Percentiles rank a stretch among this genome's conserved stretches.
Evolutionary conservation across 495 filamentous ascomycete genomes (phyloP).

Genomic region (Talaromyces proteolyticus): DNA sequence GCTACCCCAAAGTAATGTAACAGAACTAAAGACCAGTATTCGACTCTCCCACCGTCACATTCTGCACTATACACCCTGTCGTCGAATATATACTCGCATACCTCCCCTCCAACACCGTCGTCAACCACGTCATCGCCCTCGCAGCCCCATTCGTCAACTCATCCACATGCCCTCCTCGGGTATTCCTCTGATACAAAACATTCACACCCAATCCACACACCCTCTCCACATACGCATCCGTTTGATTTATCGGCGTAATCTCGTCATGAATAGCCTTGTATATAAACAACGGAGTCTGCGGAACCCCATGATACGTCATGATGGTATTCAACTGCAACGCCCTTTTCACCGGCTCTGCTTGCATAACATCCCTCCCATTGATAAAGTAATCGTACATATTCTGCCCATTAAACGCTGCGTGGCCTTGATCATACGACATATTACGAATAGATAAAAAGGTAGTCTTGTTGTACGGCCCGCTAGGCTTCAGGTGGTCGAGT

Average conservation of each 20-base stretch:
- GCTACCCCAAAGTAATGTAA: no score
- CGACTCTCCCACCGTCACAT: no score
- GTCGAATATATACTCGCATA: no score
- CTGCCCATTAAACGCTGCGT: neutral
- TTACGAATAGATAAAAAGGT: neutral
- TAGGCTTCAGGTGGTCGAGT: neutral
- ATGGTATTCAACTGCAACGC: neutral
- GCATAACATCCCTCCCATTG: neutral
- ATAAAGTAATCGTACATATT: neutral
- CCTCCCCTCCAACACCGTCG: neutral
- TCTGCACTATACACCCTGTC: no score
- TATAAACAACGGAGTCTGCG: slow-evolving; percentile 19
- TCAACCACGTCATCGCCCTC: neutral
- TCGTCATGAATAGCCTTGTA: slow-evolving; percentile 28
- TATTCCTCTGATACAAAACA: neutral
- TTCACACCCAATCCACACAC: neutral
- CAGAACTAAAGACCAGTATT: no score
- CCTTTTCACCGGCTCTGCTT: neutral
- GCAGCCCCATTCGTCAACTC: neutral
- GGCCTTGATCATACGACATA: neutral
- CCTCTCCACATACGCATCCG: neutral
- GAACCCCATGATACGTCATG: neutral
- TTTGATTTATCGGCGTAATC: slow-evolving; percentile 16
- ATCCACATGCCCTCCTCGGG: neutral
- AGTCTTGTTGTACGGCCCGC: neutral